phyloP scores from a whole-genome alignment of 2,329 filamentous ascomycete genomes.

The Tolypocladium tropicale region DNA sequence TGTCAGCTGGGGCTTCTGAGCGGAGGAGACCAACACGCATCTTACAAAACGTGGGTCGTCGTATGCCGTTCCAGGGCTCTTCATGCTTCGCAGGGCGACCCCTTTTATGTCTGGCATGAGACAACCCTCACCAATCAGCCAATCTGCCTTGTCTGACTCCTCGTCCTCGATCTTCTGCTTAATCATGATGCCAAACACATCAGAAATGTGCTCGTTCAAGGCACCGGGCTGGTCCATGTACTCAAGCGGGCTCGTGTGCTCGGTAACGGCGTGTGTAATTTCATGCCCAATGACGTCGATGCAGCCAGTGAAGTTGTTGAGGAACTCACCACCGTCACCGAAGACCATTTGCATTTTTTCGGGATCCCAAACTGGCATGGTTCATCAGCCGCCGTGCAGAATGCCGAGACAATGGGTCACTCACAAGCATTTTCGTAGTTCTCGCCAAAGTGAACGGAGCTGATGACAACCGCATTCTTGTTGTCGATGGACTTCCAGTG shows the following conservation, averaged over 20 bases:
- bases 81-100: constrained; percentile 42
- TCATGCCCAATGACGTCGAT: constrained; percentile 49
- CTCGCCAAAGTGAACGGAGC: constrained; percentile 41
- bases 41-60: constrained; percentile 38
- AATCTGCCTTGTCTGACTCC: constrained; percentile 35
- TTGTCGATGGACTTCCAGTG: constrained; percentile 42
- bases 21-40: constrained; percentile 4
- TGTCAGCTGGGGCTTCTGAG: not conserved
- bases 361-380: constrained; percentile 35
- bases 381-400: not conserved
- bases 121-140: constrained; percentile 44
- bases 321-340: constrained; percentile 41
- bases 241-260: constrained; percentile 37
- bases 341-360: constrained; percentile 42
- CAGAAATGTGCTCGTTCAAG: constrained; percentile 46
- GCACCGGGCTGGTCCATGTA: constrained; percentile 43
- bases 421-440: constrained; percentile 41
- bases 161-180: constrained; percentile 41
- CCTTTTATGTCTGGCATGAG: constrained; percentile 40
- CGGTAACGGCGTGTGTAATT: constrained; percentile 43
- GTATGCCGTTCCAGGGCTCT: constrained; percentile 41
- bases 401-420: constrained; percentile 6
- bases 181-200: constrained; percentile 47
- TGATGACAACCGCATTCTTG: constrained; percentile 36
- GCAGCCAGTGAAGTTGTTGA: constrained; percentile 39